Conservation (phyloP, 257 asterid genomes). For the Eucommia ulmoides region DNA sequence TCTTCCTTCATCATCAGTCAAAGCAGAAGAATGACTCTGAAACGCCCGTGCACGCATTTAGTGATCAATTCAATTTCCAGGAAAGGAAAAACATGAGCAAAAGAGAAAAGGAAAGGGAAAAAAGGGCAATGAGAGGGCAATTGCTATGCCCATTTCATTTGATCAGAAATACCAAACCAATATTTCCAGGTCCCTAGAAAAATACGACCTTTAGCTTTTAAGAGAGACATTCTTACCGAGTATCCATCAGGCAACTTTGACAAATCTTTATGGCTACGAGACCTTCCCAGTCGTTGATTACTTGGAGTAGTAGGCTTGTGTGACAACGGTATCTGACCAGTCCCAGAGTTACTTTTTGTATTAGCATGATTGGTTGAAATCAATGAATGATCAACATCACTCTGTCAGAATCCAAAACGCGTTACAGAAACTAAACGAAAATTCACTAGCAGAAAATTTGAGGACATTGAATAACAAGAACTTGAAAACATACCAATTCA, state of each 20-base stretch:
- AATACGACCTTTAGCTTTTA: neutral
- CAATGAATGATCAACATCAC: conserved; percentile 46
- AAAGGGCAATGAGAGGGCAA: neutral
- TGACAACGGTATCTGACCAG: conserved; percentile 17
- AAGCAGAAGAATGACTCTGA: conserved; percentile 73
- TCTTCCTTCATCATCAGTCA: conserved; percentile 69
- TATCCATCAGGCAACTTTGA: conserved; percentile 47
- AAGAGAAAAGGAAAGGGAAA: neutral
- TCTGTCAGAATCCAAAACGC: too few species aligned
- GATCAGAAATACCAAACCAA: neutral
- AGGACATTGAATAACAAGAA: too few species aligned
- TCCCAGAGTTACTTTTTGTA: conserved; percentile 24
- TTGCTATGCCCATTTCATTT: neutral
- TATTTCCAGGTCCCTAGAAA: neutral
- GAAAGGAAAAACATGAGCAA: neutral
- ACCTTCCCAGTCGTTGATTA: conserved; percentile 38
- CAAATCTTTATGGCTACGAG: conserved; percentile 49
- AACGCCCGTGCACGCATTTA: neutral
- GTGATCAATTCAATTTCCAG: neutral
- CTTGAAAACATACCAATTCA: too few species aligned
- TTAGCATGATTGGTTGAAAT: conserved; percentile 24
- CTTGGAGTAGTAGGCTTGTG: conserved; percentile 28
- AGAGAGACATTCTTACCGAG: conserved; percentile 43
- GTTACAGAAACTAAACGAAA: too few species aligned
- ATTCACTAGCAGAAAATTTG: too few species aligned